phyloP scores from a whole-genome alignment of 371 early-diverging fungal species.

The Mortierella sp. region DNA sequence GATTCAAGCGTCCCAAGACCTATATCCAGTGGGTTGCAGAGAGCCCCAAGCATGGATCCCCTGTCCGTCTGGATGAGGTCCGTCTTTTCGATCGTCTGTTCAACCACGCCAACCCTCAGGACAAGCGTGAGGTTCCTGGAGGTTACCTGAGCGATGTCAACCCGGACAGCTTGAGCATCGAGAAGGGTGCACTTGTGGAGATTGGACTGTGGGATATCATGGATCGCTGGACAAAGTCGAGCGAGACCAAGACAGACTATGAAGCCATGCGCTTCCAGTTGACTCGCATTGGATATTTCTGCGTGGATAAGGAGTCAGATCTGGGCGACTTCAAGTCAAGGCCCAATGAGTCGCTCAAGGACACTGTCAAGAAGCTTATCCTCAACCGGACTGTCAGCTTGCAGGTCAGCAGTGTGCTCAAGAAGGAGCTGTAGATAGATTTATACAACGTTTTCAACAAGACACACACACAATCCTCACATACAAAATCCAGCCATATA shows the following conservation, averaged over 20 bases:
- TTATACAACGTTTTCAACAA: no score
- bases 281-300: conserved; percentile 97
- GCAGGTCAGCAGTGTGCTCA: conserved; percentile 68
- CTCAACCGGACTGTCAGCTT: conserved; percentile 93
- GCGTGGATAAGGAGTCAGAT: conserved; percentile 91
- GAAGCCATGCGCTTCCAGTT: conserved; percentile 97
- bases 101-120: conserved; percentile 89
- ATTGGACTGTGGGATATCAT: conserved; percentile 80
- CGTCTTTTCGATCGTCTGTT: conserved; percentile 92
- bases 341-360: conserved; percentile 53
- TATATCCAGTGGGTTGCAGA: conserved; percentile 99
- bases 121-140: conserved; percentile 81
- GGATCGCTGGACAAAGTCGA: conserved; percentile 52
- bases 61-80: conserved; percentile 85
- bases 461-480: no score
- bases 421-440: no score
- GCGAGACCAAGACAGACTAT: conserved; percentile 45
- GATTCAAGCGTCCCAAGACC: conserved; percentile 91
- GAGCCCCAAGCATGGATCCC: conserved; percentile 82
- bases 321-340: conserved; percentile 60
- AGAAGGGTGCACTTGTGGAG: conserved; percentile 85
- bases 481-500: no score
- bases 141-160: conserved; percentile 97
- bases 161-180: conserved; percentile 77
- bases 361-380: conserved; percentile 62